A percentile compares a stretch with the other conserved stretches of the same genome.
Conservation (phyloP, 1,284 basidiomycete species). For the Phylloboletellus chloephorus region DNA sequence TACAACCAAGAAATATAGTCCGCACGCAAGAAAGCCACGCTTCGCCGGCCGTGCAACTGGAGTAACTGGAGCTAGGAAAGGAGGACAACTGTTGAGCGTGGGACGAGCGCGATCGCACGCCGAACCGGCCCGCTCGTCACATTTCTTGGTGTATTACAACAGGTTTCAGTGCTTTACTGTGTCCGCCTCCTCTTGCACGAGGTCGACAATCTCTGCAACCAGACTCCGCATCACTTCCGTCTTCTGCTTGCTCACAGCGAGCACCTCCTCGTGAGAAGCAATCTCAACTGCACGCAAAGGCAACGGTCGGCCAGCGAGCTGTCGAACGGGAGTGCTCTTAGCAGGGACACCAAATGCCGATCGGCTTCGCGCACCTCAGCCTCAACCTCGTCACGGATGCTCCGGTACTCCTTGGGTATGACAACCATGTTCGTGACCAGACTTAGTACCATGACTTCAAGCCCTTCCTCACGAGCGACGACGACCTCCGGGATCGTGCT, state of each 20-base stretch:
- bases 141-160: constrained; percentile 1
- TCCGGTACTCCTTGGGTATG: constrained; percentile 62
- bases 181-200: constrained; percentile 24
- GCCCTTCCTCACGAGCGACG: constrained; percentile 67
- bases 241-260: constrained; percentile 61
- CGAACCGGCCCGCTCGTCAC: not conserved
- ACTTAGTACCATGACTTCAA: constrained; percentile 72
- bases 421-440: constrained; percentile 82
- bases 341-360: constrained; percentile 1
- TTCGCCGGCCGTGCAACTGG: constrained; percentile 21
- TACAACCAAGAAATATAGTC: too few species aligned
- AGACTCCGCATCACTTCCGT: constrained; percentile 66
- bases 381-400: constrained; percentile 67
- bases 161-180: constrained; percentile 8
- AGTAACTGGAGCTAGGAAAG: constrained; percentile 5
- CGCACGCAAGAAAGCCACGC: constrained; percentile 6
- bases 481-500: constrained; percentile 89
- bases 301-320: constrained; percentile 59
- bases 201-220: constrained; percentile 57
- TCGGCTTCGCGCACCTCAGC: constrained; percentile 52
- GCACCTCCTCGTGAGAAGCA: constrained; percentile 82
- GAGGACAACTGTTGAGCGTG: constrained; percentile 25
- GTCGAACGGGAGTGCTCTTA: constrained; percentile 6
- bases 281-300: constrained; percentile 40
- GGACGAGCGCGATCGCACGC: constrained; percentile 10